Evolutionary conservation across 1,284 basidiomycete genomes (phyloP).

Genomic region (Rhizoctonia solani): DNA sequence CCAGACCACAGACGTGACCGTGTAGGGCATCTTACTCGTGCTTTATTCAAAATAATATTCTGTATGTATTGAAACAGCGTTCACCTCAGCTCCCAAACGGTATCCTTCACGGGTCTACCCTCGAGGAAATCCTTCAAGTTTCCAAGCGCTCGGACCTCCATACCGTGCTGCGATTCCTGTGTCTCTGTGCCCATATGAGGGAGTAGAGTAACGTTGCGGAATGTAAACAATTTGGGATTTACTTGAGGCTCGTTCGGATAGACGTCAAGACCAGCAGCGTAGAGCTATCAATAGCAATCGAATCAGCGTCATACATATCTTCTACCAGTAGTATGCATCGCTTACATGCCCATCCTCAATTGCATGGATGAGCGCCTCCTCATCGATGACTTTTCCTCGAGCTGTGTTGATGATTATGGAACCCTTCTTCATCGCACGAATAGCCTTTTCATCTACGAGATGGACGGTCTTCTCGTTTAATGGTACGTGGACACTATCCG

Average conservation of each 20-base stretch:
- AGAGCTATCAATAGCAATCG: conserved; percentile 56
- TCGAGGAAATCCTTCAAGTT: conserved; percentile 72
- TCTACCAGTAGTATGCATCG: conserved; percentile 37
- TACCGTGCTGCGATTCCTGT: conserved; percentile 76
- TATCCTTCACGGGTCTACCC: conserved; percentile 63
- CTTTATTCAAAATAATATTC: too few relatives aligned
- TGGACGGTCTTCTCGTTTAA: conserved; percentile 74
- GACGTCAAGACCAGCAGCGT: conserved; percentile 85
- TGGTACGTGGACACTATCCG: conserved; percentile 63
- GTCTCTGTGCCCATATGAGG: conserved; percentile 93
- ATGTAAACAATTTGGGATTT: conserved; percentile 76
- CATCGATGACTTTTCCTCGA: conserved; percentile 86
- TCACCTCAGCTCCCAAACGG: conserved; percentile 60
- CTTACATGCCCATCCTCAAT: conserved; percentile 82
- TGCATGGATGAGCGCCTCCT: conserved; percentile 82
- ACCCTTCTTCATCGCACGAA: conserved; percentile 78
- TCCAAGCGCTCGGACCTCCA: conserved; percentile 76
- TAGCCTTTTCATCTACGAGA: conserved; percentile 77
- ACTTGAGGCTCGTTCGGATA: conserved; percentile 87
- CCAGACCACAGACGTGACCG: too few relatives aligned
- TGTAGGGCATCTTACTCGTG: too few relatives aligned
- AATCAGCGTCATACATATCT: conserved; percentile 3
- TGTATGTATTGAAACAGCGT: too few relatives aligned
- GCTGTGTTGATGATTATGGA: conserved; percentile 88
- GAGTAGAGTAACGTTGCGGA: conserved; percentile 80